Conservation (phyloP, 2,329 filamentous ascomycete genomes). For the Trichoderma arundinaceum region DNA sequence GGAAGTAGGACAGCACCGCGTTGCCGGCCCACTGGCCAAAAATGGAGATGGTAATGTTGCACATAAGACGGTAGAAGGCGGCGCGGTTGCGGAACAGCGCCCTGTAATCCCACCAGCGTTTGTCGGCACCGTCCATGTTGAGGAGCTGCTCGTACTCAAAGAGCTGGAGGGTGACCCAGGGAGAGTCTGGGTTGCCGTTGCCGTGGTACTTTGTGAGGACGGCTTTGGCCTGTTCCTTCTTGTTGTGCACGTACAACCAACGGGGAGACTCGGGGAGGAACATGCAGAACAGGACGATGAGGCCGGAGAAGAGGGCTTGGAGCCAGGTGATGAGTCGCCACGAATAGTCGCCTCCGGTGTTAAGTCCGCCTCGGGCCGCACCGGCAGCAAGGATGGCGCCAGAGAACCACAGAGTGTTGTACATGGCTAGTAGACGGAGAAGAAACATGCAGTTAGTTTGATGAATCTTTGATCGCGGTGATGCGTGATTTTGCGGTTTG, state of each 20-base stretch:
- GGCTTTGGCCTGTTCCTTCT: conserved; percentile 44
- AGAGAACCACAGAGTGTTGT: conserved; percentile 53
- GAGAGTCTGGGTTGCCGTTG: conserved; percentile 50
- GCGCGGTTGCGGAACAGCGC: conserved; percentile 51
- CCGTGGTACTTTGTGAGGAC: conserved; percentile 51
- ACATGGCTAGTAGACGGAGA: conserved; percentile 38
- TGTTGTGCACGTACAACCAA: conserved; percentile 50
- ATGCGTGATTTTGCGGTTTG: background rate
- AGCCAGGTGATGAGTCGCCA: conserved; percentile 52
- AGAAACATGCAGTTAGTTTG: background rate
- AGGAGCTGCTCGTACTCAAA: conserved; percentile 52
- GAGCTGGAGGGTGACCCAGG: conserved; percentile 54
- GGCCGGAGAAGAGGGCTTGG: conserved; percentile 50
- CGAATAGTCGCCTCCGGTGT: conserved; percentile 37
- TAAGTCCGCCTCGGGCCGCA: conserved; percentile 52
- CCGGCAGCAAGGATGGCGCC: conserved; percentile 59
- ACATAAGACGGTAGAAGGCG: conserved; percentile 47
- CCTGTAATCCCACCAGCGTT: conserved; percentile 56
- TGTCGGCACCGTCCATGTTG: conserved; percentile 51
- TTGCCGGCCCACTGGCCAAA: conserved; percentile 52
- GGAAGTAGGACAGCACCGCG: conserved; percentile 55
- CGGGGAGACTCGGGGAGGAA: conserved; percentile 51
- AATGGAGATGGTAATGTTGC: conserved; percentile 49
- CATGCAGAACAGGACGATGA: conserved; percentile 46
- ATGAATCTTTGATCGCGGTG: too few relatives aligned